Conservation (phyloP, 106 monocot genomes). For the Dioscorea alata region DNA sequence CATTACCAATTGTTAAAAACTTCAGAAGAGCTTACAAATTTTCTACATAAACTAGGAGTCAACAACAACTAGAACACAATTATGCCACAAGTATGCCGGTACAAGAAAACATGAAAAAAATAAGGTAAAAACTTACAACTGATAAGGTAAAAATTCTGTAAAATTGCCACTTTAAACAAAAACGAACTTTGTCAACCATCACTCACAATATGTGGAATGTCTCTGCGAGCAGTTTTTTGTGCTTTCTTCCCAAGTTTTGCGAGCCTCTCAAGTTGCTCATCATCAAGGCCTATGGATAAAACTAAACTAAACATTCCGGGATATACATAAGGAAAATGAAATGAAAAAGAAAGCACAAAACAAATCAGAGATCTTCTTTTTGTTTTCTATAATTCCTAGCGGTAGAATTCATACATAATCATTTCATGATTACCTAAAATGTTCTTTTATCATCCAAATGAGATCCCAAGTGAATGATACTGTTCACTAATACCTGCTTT, state of each 20-base stretch:
- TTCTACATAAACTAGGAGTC: not conserved
- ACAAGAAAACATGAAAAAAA: too few relatives aligned
- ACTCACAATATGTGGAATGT: slow-evolving; percentile 91
- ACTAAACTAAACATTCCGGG: not conserved
- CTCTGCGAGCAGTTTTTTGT: slow-evolving; percentile 91
- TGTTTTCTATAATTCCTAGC: too few relatives aligned
- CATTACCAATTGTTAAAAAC: not conserved
- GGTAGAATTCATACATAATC: too few relatives aligned
- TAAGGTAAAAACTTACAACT: not conserved
- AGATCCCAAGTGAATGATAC: too few relatives aligned
- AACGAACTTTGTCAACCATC: not conserved
- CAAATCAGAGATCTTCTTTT: not conserved
- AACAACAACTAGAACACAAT: not conserved
- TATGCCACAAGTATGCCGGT: too few relatives aligned
- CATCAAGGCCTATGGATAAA: slow-evolving; percentile 38
- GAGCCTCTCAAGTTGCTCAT: slow-evolving; percentile 79
- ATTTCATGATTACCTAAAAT: too few relatives aligned
- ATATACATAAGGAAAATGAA: slow-evolving; percentile 6
- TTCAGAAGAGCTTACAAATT: not conserved
- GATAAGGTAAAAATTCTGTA: not conserved
- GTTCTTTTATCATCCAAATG: too few relatives aligned
- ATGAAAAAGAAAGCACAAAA: not conserved
- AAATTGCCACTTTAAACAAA: not conserved
- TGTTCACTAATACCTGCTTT: too few relatives aligned
- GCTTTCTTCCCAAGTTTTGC: slow-evolving; percentile 72